phyloP scores from a whole-genome alignment of 768 basidiomycete genomes.

The Leccinum barrowsii region DNA sequence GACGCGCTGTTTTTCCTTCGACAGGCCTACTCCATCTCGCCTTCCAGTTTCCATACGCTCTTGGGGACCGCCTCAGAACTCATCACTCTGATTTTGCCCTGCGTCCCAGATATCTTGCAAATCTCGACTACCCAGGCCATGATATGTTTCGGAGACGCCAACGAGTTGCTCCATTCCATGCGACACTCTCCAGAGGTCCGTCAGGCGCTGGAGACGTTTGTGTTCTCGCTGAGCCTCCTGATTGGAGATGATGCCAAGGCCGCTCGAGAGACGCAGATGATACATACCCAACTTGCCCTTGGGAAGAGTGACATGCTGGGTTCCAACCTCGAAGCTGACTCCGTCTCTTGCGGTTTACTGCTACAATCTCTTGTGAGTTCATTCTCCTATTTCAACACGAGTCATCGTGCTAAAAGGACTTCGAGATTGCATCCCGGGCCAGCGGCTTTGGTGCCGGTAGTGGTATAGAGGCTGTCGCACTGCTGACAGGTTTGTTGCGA shows the following conservation, averaged over 20 bases:
- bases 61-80: conserved; percentile 61
- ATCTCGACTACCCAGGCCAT: conserved; percentile 60
- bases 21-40: conserved; percentile 50
- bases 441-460: conserved; percentile 64
- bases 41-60: conserved; percentile 53
- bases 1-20: conserved; percentile 60
- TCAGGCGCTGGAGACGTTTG: conserved; percentile 57
- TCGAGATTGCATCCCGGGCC: conserved; percentile 56
- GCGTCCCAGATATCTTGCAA: conserved; percentile 58
- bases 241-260: conserved; percentile 69
- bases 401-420: background rate
- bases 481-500: conserved; percentile 54
- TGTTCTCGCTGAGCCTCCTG: conserved; percentile 53
- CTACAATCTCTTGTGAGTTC: conserved; percentile 57
- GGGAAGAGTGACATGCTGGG: conserved; percentile 57
- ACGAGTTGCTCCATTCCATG: conserved; percentile 49
- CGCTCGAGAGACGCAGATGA: conserved; percentile 67
- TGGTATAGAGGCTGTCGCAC: conserved; percentile 44
- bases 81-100: conserved; percentile 57
- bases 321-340: conserved; percentile 61
- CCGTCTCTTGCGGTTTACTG: conserved; percentile 58
- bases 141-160: conserved; percentile 45
- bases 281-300: conserved; percentile 60
- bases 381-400: background rate
- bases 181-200: conserved; percentile 51